Base-by-base conservation (phyloP, 352 stramenopile species). In the Thalassiosira livingstoniorum region DNA sequence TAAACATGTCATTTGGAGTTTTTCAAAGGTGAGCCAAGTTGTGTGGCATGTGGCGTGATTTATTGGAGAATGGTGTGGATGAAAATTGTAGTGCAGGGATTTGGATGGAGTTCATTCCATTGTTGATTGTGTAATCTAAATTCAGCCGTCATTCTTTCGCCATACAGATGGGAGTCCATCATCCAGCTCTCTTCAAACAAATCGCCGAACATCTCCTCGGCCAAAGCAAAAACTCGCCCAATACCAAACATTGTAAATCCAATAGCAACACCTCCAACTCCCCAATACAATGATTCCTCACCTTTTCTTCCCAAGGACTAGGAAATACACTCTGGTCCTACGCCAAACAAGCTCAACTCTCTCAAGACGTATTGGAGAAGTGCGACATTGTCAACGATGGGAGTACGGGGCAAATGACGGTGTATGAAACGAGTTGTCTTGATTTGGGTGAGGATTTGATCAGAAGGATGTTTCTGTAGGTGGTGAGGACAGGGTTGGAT, bases 1-100 rank as follows among this genome's bases (percentile, higher is more conserved):
- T 25, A 94, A 94, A 82, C 88, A 94, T 80, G 66, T 92, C 5
- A 42, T 94, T 29, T 94, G 88, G 88, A 80, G 78, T 34, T 91
- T 94, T 83, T 91, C 87, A 21, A 89, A 85, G 67, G 83, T 79
- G 39, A 63, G 58, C 5, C 51, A n/a, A n/a, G n/a, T n/a, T n/a
- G n/a, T n/a, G n/a, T n/a, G n/a, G n/a, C n/a, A n/a, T n/a, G n/a
- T n/a, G n/a, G n/a, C n/a, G n/a, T n/a, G n/a, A n/a, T n/a, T n/a
- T n/a, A n/a, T n/a, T n/a, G n/a, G n/a, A n/a, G n/a, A n/a, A n/a
- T n/a, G n/a, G n/a, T n/a, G n/a, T n/a, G n/a, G n/a, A n/a, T n/a
- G n/a, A n/a, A n/a, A n/a, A n/a, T n/a, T n/a, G n/a, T n/a, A n/a
- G n/a, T n/a, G n/a, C n/a, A n/a, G n/a, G n/a, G n/a, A n/a, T n/a